Conservation (phyloP, 2,329 filamentous ascomycete genomes). For the Colletotrichum acutatum region DNA sequence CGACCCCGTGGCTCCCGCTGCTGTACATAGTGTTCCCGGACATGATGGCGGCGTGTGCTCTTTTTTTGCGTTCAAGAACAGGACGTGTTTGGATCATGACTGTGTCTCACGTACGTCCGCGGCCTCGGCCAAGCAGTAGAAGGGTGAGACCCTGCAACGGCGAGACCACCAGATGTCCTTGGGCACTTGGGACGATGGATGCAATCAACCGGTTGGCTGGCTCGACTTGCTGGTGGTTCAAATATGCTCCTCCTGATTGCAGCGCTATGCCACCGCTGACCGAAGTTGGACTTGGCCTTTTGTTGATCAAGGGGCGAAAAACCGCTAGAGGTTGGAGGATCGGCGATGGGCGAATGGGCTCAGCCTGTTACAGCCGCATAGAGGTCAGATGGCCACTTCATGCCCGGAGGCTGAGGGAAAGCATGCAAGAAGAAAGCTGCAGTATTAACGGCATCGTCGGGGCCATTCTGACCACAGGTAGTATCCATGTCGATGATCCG, state of each 20-base stretch:
- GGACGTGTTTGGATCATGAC: slow-evolving; percentile 19
- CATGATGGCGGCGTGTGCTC: slow-evolving; percentile 28
- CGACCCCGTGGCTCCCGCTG: not conserved
- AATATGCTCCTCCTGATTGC: slow-evolving; percentile 4
- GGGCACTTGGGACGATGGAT: not conserved
- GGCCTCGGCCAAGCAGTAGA: not conserved
- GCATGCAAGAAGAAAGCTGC: slow-evolving; percentile 22
- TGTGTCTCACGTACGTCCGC: slow-evolving; percentile 18
- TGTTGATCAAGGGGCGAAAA: slow-evolving; percentile 25
- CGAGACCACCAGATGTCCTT: not conserved
- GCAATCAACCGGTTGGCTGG: not conserved
- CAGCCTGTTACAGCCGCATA: slow-evolving; percentile 30
- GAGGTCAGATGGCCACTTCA: slow-evolving; percentile 29
- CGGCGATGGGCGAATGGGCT: slow-evolving; percentile 34
- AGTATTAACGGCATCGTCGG: slow-evolving; percentile 21
- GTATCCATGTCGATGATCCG: not conserved
- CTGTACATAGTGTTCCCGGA: not conserved
- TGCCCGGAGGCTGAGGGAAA: slow-evolving; percentile 26
- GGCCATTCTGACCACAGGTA: not conserved
- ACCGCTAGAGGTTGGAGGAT: slow-evolving; percentile 28
- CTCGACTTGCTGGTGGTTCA: not conserved
- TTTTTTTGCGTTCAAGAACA: slow-evolving; percentile 12
- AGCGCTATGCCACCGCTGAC: slow-evolving; percentile 21
- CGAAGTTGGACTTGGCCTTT: slow-evolving; percentile 14
- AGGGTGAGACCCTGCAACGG: slow-evolving; percentile 13